Percentiles rank a stretch among this genome's conserved stretches.
Evolutionary conservation across 2,329 filamentous ascomycete genomes (phyloP).

Genomic region (Penicillium rolfsii): DNA sequence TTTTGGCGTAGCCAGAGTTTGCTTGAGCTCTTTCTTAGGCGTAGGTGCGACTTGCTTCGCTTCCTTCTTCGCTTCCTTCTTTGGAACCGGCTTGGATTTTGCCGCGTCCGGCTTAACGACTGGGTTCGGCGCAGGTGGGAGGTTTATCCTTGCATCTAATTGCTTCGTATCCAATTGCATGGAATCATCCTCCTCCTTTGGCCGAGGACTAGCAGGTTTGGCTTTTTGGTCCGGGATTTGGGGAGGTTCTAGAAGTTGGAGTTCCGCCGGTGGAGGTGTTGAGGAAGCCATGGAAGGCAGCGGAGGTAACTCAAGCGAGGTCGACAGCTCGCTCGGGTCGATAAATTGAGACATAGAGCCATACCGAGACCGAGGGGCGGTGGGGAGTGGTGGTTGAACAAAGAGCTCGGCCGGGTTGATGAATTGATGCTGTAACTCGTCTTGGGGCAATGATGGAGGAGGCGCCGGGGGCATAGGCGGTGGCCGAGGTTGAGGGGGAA

Average conservation of each 20-base stretch:
- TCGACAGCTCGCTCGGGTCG: constrained; percentile 28
- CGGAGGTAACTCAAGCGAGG: constrained; percentile 16
- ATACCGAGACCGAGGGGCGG: constrained; percentile 36
- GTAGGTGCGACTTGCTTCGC: not conserved
- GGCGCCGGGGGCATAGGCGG: constrained; percentile 22
- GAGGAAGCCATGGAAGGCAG: constrained; percentile 15
- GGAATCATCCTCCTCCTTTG: constrained; percentile 1
- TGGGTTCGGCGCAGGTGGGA: constrained; percentile 6
- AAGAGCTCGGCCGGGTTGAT: constrained; percentile 44
- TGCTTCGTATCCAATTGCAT: constrained; percentile 5
- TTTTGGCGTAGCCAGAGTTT: too few species aligned
- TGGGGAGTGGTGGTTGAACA: constrained; percentile 37
- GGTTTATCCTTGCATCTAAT: constrained; percentile 12
- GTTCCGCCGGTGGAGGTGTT: constrained; percentile 14
- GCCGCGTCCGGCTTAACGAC: constrained; percentile 13
- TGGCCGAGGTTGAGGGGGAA: constrained; percentile 9
- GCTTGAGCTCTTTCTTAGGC: not conserved
- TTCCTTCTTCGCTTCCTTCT: not conserved
- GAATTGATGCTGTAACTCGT: constrained; percentile 40
- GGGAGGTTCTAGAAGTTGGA: not conserved
- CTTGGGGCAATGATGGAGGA: constrained; percentile 34
- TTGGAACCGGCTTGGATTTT: not conserved
- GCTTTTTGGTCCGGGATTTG: constrained; percentile 19
- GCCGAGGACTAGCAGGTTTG: constrained; percentile 8
- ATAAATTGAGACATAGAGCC: constrained; percentile 37